Evolutionary conservation across 140 eudicot genomes (phyloP), one percentile per base, ranked within the genome.

Genomic region (Cichorium intybus): DNA sequence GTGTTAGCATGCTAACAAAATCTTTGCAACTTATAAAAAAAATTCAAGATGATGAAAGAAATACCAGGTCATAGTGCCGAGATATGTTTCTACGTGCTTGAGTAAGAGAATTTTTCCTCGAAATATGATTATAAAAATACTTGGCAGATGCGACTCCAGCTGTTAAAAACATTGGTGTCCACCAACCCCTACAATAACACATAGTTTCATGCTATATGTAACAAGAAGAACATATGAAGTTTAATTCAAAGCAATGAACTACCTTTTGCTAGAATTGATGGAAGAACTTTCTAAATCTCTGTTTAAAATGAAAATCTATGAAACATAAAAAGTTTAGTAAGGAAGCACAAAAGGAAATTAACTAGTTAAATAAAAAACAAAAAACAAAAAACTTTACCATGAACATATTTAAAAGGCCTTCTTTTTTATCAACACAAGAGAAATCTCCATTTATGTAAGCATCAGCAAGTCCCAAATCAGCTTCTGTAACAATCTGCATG

Each of bases 401-500:
- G 74, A 94, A 89, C 52, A 94, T 82, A 73, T 86, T 80, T 60
- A 85, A 61, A 72, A 94, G 90, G 67, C 97, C 99, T 60, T 80
- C 83, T 48, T 86, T 69, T 64, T 89, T 79, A 78, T 94, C 97
- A 64, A 94, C 87, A 39, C 86, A 86, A 31, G 99, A 94, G 67
- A 89, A 81, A 46, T 94, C 97, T 15, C 99, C 95, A 60, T 94
- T 84, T 18, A 94, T 86, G 70, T 81, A 94, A 14, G 97, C 97
- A 78, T 94, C 99, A 9, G 99, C 99, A 66, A 94, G 88, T 76
- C 99, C 99, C 77, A 94, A 89, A 70, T 89, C 99, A 54, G 95
- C 97, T 75, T 94, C 77, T 22, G 79, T 86, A 68, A 79, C 90
- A 55, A 94, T 80, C 99, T 93, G 80, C 29, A 26, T 27, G 34